Conservation (phyloP, 768 basidiomycete genomes). For the Hortiboletus flavorubellus region DNA sequence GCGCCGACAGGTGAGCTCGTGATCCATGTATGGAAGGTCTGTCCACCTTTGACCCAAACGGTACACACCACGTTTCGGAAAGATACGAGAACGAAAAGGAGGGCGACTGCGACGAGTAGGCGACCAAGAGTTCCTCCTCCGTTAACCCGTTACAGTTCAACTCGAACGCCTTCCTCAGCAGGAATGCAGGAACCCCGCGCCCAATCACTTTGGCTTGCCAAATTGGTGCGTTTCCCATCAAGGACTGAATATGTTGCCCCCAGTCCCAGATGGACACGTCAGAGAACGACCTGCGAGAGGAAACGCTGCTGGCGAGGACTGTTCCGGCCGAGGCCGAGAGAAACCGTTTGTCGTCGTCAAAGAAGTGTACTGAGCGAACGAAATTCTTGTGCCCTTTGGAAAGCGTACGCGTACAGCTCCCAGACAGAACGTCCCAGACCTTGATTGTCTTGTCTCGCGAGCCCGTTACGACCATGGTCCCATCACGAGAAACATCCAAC, state of each 20-base stretch:
- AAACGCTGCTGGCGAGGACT: background rate
- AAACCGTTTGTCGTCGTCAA: conserved; percentile 5
- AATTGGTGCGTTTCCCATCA: background rate
- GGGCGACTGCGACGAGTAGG: background rate
- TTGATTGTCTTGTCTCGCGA: conserved; percentile 19
- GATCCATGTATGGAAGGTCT: background rate
- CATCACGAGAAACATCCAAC: conserved; percentile 16
- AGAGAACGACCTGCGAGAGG: conserved; percentile 1
- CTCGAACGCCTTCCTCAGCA: background rate
- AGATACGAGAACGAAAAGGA: conserved; percentile 6
- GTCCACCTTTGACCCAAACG: background rate
- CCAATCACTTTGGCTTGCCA: conserved; percentile 4
- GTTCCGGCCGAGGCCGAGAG: conserved; percentile 3
- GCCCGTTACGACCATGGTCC: conserved; percentile 13
- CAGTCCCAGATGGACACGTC: conserved; percentile 5
- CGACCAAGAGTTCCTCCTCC: background rate
- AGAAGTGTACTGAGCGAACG: conserved; percentile 8
- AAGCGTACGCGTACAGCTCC: conserved; percentile 5
- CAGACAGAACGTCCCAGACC: conserved; percentile 15
- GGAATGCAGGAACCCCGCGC: background rate
- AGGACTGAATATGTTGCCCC: background rate
- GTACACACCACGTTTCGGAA: background rate
- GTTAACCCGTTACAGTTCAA: background rate
- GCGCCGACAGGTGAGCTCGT: background rate
- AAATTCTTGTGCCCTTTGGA: conserved; percentile 2